These are phyloP conservation scores for Talaromyces sp. DNA, from an alignment of 2,329 filamentous ascomycete genomes.

Conservation along the genomic window DNA sequence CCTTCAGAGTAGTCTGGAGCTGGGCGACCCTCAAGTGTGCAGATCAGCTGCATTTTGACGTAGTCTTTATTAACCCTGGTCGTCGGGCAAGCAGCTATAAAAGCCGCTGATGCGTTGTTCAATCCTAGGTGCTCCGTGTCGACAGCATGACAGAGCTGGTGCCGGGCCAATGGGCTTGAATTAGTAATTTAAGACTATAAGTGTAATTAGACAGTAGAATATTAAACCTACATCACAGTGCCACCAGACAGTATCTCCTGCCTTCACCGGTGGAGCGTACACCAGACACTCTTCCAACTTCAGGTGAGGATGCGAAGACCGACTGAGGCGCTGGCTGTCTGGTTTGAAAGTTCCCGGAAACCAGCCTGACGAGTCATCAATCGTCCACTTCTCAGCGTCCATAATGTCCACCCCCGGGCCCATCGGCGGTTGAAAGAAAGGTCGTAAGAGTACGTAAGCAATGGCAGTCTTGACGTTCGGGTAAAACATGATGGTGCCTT, in stretches of 20 bases:
- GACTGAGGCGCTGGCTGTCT: constrained; percentile 36
- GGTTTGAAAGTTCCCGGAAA: constrained; percentile 42
- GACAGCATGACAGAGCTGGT: not conserved
- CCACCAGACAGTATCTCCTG: constrained; percentile 47
- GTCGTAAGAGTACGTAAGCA: not conserved
- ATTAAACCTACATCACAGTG: constrained; percentile 32
- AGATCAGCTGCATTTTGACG: constrained; percentile 52
- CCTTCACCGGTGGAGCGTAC: constrained; percentile 38
- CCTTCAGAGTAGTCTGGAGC: constrained; percentile 32
- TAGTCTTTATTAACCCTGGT: constrained; percentile 27
- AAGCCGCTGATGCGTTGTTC: not conserved
- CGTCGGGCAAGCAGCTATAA: not conserved
- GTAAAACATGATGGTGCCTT: not conserved
- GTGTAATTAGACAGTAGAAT: not conserved
- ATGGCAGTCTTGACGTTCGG: not conserved
- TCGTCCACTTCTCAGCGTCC: constrained; percentile 41
- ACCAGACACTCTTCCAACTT: constrained; percentile 39
- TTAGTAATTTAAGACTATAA: not conserved
- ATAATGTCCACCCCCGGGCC: constrained; percentile 28
- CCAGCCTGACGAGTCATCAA: constrained; percentile 33
- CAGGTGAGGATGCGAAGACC: constrained; percentile 42
- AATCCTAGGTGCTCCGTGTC: not conserved
- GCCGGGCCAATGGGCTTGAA: not conserved
- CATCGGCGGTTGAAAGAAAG: not conserved
- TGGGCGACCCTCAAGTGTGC: constrained; percentile 53